These are phyloP conservation scores for Lyophyllum shimeji DNA, from an alignment of 768 basidiomycete species.

Conservation along the genomic window DNA sequence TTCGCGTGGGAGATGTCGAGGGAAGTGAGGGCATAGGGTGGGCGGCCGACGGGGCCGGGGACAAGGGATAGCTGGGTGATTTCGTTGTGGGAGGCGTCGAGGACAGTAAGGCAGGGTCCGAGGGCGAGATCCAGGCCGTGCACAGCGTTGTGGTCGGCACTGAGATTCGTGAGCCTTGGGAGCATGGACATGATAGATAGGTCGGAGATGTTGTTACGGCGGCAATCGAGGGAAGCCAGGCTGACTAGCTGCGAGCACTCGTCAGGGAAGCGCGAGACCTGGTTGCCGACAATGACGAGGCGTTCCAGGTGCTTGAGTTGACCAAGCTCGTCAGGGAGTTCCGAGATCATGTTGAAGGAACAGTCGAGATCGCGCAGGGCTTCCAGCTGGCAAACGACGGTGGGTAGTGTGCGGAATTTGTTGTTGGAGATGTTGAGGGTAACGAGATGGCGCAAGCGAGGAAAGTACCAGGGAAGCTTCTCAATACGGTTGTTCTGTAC, in stretches of 20 bases:
- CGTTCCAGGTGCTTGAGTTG: conserved; percentile 64
- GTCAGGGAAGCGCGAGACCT: conserved; percentile 68
- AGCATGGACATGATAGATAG: conserved; percentile 67
- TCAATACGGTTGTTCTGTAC: conserved; percentile 93
- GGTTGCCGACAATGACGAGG: conserved; percentile 85
- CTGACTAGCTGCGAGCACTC: conserved; percentile 54
- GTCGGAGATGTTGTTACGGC: conserved; percentile 82
- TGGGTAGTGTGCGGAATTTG: conserved; percentile 77
- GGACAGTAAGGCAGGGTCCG: conserved; percentile 59
- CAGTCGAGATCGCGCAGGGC: conserved; percentile 85
- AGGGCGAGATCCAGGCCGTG: conserved; percentile 79
- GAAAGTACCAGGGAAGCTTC: conserved; percentile 83
- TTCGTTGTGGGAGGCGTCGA: conserved; percentile 87
- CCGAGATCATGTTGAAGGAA: conserved; percentile 88
- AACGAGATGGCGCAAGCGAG: conserved; percentile 65
- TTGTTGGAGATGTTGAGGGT: conserved; percentile 95
- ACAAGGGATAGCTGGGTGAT: conserved; percentile 75
- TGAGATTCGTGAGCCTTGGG: conserved; percentile 64
- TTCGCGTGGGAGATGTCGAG: conserved; percentile 90
- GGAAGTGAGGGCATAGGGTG: conserved; percentile 61
- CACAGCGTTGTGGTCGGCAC: conserved; percentile 82
- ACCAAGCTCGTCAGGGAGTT: conserved; percentile 80
- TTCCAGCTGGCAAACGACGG: conserved; percentile 69
- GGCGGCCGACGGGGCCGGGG: conserved; percentile 42
- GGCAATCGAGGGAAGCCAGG: conserved; percentile 76